These are phyloP conservation scores for Alternaria consortialis DNA, from an alignment of 2,329 filamentous ascomycete genomes.

Conservation along the genomic window DNA sequence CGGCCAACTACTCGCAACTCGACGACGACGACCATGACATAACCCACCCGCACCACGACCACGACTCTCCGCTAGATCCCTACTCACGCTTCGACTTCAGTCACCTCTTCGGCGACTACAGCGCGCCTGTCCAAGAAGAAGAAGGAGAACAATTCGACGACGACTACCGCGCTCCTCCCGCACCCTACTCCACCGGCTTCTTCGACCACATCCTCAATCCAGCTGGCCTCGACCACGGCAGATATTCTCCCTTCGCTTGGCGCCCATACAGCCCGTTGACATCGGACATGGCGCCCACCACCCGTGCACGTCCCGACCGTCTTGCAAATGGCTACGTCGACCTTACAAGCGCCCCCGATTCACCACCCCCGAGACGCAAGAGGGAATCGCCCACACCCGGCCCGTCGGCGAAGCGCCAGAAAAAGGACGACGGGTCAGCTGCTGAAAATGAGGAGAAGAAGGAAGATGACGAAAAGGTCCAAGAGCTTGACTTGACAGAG, in stretches of 20 bases:
- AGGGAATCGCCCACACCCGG: slow-evolving; percentile 35
- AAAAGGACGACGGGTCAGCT: slow-evolving; percentile 29
- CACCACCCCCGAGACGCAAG: slow-evolving; percentile 31
- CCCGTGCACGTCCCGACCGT: slow-evolving; percentile 32
- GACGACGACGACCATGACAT: slow-evolving; percentile 7
- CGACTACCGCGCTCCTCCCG: slow-evolving; percentile 23
- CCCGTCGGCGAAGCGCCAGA: slow-evolving; percentile 45
- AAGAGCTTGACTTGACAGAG: slow-evolving; percentile 61
- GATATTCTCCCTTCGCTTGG: slow-evolving; percentile 24
- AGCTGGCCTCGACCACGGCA: slow-evolving; percentile 25
- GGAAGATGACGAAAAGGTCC: slow-evolving; percentile 44
- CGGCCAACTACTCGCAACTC: slow-evolving; percentile 16
- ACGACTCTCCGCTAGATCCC: slow-evolving; percentile 4
- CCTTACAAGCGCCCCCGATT: slow-evolving; percentile 39
- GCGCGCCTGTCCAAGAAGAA: not conserved
- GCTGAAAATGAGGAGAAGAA: not conserved
- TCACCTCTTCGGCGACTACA: slow-evolving; percentile 9
- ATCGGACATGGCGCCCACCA: slow-evolving; percentile 26
- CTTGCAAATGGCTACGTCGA: slow-evolving; percentile 51
- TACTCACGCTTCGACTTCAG: slow-evolving; percentile 8
- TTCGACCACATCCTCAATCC: slow-evolving; percentile 45
- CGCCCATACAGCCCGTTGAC: slow-evolving; percentile 8
- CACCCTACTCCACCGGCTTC: slow-evolving; percentile 33
- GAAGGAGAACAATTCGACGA: slow-evolving; percentile 17
- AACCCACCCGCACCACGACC: slow-evolving; percentile 11